Evolutionary conservation across 2,329 filamentous ascomycete genomes (phyloP).

Genomic region (Fusarium mundagurra): DNA sequence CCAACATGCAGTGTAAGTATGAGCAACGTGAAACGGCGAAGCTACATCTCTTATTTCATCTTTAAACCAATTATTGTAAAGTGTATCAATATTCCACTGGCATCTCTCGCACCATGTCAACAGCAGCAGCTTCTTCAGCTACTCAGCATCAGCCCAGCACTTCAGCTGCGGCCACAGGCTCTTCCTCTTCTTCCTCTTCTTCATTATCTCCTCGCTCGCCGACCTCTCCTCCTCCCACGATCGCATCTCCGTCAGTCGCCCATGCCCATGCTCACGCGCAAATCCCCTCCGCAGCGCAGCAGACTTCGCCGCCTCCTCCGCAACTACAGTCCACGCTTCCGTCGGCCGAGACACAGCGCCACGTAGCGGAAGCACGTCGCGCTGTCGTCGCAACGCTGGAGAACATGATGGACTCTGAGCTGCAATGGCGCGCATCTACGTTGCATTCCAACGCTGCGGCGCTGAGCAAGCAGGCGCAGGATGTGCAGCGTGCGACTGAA

Average conservation of each 20-base stretch:
- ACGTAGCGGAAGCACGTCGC: constrained; percentile 65
- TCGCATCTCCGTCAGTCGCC: constrained; percentile 38
- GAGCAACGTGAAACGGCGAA: constrained; percentile 20
- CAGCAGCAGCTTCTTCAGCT: constrained; percentile 6
- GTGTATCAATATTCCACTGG: not conserved
- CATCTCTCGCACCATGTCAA: constrained; percentile 18
- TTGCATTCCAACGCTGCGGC: constrained; percentile 75
- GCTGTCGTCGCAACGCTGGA: constrained; percentile 72
- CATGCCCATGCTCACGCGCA: constrained; percentile 32
- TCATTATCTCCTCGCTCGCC: constrained; percentile 36
- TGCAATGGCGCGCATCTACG: constrained; percentile 73
- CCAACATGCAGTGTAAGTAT: constrained; percentile 30
- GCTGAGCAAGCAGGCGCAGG: constrained; percentile 73
- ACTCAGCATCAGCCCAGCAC: constrained; percentile 13
- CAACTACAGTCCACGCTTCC: constrained; percentile 52
- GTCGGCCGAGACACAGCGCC: constrained; percentile 54
- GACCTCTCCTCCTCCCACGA: constrained; percentile 39
- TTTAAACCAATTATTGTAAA: not conserved
- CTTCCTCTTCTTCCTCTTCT: constrained; percentile 34
- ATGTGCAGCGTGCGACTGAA: constrained; percentile 68
- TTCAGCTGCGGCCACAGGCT: constrained; percentile 14
- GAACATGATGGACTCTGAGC: constrained; percentile 74
- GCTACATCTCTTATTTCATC: constrained; percentile 12
- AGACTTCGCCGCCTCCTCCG: constrained; percentile 27
- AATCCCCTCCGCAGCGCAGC: constrained; percentile 17